A percentile compares a stretch with the other conserved stretches of the same genome.
Conservation (phyloP, 148 eudicot genomes). For the Arbutus unedo region DNA sequence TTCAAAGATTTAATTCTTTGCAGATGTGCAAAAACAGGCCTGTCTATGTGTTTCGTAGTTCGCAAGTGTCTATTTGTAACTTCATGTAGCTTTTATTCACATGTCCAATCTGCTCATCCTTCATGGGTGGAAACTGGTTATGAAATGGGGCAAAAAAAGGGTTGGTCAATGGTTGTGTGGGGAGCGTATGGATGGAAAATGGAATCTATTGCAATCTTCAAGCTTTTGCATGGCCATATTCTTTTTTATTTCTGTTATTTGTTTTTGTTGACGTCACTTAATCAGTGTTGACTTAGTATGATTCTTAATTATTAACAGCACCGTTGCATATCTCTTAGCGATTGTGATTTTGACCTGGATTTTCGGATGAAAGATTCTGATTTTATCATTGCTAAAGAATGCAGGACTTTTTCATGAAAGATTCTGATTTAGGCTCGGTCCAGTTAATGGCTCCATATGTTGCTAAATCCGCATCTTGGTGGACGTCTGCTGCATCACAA, state of each 20-base stretch:
- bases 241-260: neutral
- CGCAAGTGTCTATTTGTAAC: too few species aligned
- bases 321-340: neutral
- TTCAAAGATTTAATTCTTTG: too few species aligned
- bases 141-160: neutral
- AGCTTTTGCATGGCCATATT: neutral
- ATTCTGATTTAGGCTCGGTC: slow-evolving; percentile 24
- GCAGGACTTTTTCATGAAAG: slow-evolving; percentile 36
- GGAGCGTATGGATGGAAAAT: neutral
- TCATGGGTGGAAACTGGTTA: neutral
- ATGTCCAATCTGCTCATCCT: neutral
- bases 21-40: too few species aligned
- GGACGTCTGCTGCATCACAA: slow-evolving; percentile 32
- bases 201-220: neutral
- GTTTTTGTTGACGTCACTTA: neutral
- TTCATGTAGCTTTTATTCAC: too few species aligned
- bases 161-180: neutral
- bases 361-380: neutral
- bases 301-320: neutral
- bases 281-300: neutral
- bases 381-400: slow-evolving; percentile 19
- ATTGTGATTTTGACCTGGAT: neutral
- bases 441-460: slow-evolving; percentile 25
- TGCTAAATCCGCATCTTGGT: slow-evolving; percentile 23
- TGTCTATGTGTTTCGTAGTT: too few species aligned